Percentiles rank a stretch among this genome's conserved stretches.
These are phyloP conservation scores for Cerioporus squamosus DNA, from an alignment of 1,284 basidiomycete species.

Conservation along the genomic window DNA sequence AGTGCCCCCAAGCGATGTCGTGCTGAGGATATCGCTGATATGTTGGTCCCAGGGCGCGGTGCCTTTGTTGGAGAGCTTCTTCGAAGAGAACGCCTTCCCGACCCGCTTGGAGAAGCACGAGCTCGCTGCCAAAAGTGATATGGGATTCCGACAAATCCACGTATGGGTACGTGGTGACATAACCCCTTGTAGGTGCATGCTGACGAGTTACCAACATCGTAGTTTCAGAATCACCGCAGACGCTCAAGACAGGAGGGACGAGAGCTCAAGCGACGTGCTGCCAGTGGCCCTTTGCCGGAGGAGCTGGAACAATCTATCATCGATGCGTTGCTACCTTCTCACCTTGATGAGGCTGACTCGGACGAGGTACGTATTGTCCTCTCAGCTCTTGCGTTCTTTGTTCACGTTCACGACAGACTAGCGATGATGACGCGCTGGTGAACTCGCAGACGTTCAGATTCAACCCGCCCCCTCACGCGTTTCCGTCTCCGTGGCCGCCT, in stretches of 20 bases:
- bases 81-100: constrained; percentile 54
- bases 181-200: no score
- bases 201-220: no score
- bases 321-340: no score
- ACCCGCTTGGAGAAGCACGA: constrained; percentile 44
- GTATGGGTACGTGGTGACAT: constrained; percentile 56
- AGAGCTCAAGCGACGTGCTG: not conserved
- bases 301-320: no score
- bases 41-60: constrained; percentile 46
- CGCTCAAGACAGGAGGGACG: constrained; percentile 34
- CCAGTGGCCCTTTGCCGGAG: not conserved
- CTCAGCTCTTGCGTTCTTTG: no score
- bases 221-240: constrained; percentile 54
- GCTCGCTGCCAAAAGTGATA: constrained; percentile 48
- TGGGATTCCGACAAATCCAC: constrained; percentile 58
- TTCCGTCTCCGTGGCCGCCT: constrained; percentile 38
- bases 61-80: constrained; percentile 54
- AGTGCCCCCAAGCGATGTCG: no score
- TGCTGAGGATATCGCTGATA: not conserved
- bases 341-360: no score
- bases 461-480: constrained; percentile 38
- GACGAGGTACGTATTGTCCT: no score
- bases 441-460: not conserved
- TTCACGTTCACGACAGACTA: no score
- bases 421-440: not conserved